Base-by-base conservation (phyloP, 2,329 filamentous ascomycete genomes). In the Ophiostoma tasmaniense region DNA sequence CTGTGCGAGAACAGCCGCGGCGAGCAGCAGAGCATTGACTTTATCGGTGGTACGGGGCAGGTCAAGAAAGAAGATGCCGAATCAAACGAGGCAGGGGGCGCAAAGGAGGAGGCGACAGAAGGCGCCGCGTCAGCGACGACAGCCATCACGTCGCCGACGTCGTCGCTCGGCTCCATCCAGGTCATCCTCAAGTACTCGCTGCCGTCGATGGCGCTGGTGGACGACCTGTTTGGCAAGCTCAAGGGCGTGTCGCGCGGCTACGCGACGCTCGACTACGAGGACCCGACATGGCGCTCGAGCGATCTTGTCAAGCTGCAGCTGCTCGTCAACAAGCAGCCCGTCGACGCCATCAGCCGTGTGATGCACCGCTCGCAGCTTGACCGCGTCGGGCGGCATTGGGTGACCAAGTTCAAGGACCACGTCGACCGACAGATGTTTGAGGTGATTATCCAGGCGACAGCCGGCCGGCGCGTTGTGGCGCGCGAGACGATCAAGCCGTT, bases 401-500 rank as follows among this genome's bases (percentile, higher is more conserved):
- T 97, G 6, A 88, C 87, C 55, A 97, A 96, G 78, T 98, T 99
- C 83, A 98, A 97, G 76, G 89, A 97, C 78, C 94, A 98, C 75
- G 94, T 99, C 25, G 91, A 97, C 75, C 84, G 95, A 22, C 95
- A 99, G 78, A 95, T 98, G 89, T 99, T 69, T 22, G 95, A 99
- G 80, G 88, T 99, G 28, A 83, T 98, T 69, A 98, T 71, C 72
- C 95, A 99, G 79, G 94, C 95, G 2, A 89, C 91, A 0, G 90
- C 91, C 0, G 94, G 93, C 3, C 88, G 87, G 73, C 87, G 89
- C 66, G 89, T 99, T 67, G 86, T 99, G 3, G 95, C 95, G 0
- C 84, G 95, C 75, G 95, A 98, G 77, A 97, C 93, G 0, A 89
- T 99, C 77, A 98, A 98, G 81, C 92, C 95, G 0, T 99, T 96